Base-by-base conservation (phyloP, 345 rosid species). In the Reutealis trisperma region DNA sequence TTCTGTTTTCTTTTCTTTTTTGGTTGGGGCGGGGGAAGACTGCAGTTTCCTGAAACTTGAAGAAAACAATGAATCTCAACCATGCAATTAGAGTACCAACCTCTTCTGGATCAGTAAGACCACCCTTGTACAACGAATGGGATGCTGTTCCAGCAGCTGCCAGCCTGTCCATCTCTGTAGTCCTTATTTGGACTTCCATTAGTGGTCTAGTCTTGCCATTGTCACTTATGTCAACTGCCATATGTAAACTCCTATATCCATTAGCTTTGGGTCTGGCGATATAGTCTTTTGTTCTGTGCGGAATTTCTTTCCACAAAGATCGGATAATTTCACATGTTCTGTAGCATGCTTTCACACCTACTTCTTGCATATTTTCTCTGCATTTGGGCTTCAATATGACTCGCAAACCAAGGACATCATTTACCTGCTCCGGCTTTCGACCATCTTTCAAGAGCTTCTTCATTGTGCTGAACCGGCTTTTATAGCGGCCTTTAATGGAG, bases 131-230 rank as follows among this genome's bases (percentile, higher is more conserved):
- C 69, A 91, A 81, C 44, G 99, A 89, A 88, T 95, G 96, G 18
- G 99, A 90, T 67, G 99, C 98, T 34, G 92, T 80, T 70, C 99
- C 99, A 71, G 87, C 93, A 22, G 83, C 91, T 57, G 99, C 97
- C 75, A 84, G 83, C 83, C 80, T 82, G 79, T 95, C 97, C 98
- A 95, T 95, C 75, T 91, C 96, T 32, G 66, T 73, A 66, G 98
- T 91, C 67, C 97, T 87, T 66, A 95, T 93, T 83, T 95, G 97
- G 82, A 95, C 89, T 76, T 95, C 99, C 99, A 95, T 91, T 60
- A 86, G 84, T 0, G 99, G 99, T 85, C 87, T 88, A 18, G 74
- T 72, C 82, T 73, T 81, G 78, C 85, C 87, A 45, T 81, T 76
- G 67, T 91, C 92, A 70, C 96, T 93, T 54, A 88, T 91, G 78